Conservation (phyloP, 176 grass and related monocot species). For the Alloteropsis semialata region DNA sequence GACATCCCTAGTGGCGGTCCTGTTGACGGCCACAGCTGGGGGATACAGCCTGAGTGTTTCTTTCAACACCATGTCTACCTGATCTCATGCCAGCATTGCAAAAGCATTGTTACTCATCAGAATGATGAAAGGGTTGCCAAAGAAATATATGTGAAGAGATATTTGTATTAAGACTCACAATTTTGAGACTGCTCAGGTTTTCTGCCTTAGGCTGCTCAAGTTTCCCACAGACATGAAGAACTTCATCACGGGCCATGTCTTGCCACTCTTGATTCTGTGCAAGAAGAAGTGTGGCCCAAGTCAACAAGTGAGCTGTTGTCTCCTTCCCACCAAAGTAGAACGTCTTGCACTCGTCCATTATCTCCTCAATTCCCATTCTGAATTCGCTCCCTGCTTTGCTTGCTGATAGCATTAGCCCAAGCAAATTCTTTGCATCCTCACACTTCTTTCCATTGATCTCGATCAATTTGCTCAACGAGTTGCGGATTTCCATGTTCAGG, state of each 20-base stretch:
- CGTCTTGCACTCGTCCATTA: slow-evolving; percentile 87
- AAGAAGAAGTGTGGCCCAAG: slow-evolving; percentile 79
- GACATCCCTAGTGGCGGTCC: slow-evolving; percentile 39
- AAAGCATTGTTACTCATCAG: not conserved
- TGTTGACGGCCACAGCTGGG: slow-evolving; percentile 43
- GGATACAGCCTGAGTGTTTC: slow-evolving; percentile 86
- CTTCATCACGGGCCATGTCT: slow-evolving; percentile 60
- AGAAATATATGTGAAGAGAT: too few relatives aligned
- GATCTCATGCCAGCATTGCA: not conserved
- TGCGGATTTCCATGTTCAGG: slow-evolving; percentile 61
- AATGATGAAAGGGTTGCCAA: not conserved
- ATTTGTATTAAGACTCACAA: too few relatives aligned
- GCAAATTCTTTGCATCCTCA: slow-evolving; percentile 69
- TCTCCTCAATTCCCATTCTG: slow-evolving; percentile 80
- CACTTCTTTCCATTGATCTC: slow-evolving; percentile 57
- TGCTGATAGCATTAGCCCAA: slow-evolving; percentile 76
- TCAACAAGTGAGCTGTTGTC: slow-evolving; percentile 77
- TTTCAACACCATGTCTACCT: slow-evolving; percentile 81
- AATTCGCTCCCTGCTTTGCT: slow-evolving; percentile 45
- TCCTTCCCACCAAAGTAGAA: slow-evolving; percentile 90
- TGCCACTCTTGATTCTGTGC: slow-evolving; percentile 83
- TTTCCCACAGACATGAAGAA: slow-evolving; percentile 57
- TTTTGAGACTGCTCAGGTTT: slow-evolving; percentile 68
- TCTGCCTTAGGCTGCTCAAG: too few relatives aligned
- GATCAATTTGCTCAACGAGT: slow-evolving; percentile 59